Conservation (phyloP, 371 early-diverging fungal genomes). For the Actinomortierella ambigua region DNA sequence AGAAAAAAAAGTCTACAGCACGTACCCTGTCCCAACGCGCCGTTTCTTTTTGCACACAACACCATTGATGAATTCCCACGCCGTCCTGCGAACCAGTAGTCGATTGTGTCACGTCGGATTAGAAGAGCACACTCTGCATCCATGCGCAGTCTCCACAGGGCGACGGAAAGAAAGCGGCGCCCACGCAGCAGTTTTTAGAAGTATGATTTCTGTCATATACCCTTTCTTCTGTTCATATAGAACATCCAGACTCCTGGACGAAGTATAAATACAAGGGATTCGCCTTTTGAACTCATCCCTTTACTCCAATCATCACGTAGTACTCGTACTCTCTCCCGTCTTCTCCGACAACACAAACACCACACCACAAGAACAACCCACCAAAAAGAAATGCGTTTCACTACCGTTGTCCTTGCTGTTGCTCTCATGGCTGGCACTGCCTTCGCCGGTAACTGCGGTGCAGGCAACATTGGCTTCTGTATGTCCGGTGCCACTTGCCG, state of each 20-base stretch:
- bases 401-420: slow-evolving; percentile 8
- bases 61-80: slow-evolving; percentile 1
- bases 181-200: too few relatives aligned
- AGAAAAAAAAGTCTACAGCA: too few relatives aligned
- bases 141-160: slow-evolving; percentile 5
- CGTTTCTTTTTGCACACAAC: background rate
- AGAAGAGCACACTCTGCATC: slow-evolving; percentile 8
- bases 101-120: slow-evolving; percentile 1
- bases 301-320: slow-evolving; percentile 5
- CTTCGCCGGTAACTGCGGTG: slow-evolving; percentile 7
- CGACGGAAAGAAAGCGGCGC: slow-evolving; percentile 1
- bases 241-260: background rate
- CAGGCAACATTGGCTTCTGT: slow-evolving; percentile 4
- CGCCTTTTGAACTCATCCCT: too few relatives aligned
- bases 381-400: slow-evolving; percentile 12
- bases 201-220: too few relatives aligned
- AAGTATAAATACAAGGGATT: slow-evolving; percentile 8
- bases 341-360: slow-evolving; percentile 7
- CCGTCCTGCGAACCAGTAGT: slow-evolving; percentile 2
- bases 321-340: slow-evolving; percentile 1
- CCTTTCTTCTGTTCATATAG: slow-evolving; percentile 1
- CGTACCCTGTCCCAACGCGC: background rate
- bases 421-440: slow-evolving; percentile 10
- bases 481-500: slow-evolving; percentile 7
- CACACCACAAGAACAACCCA: too few relatives aligned